Percentiles rank a stretch among this genome's conserved stretches.
Conservation (phyloP, 768 basidiomycete species). For the Kondoa malvinella region DNA sequence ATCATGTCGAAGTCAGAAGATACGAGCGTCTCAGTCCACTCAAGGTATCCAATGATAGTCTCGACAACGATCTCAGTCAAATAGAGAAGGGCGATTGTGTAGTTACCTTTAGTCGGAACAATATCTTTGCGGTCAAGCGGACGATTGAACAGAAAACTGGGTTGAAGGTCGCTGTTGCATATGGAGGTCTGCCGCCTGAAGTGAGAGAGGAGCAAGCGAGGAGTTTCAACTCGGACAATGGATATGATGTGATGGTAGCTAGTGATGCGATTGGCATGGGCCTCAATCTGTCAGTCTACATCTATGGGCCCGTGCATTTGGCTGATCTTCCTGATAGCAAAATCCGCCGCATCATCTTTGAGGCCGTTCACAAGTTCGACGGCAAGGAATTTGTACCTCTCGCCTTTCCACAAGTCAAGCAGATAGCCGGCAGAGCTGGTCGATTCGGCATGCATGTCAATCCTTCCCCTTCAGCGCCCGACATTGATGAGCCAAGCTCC, state of each 20-base stretch:
- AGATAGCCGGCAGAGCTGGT: slow-evolving; percentile 86
- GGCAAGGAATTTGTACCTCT: slow-evolving; percentile 37
- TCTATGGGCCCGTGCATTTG: neutral
- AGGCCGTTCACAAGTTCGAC: slow-evolving; percentile 49
- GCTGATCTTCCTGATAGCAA: slow-evolving; percentile 41
- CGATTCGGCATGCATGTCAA: slow-evolving; percentile 54
- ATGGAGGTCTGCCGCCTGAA: slow-evolving; percentile 82
- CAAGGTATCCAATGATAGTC: slow-evolving; percentile 45
- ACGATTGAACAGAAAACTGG: slow-evolving; percentile 53
- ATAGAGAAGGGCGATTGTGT: slow-evolving; percentile 74
- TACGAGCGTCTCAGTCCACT: slow-evolving; percentile 81
- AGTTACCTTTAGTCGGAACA: slow-evolving; percentile 60
- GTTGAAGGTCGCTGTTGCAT: slow-evolving; percentile 73
- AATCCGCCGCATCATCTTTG: slow-evolving; percentile 74
- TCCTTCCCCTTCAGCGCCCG: slow-evolving; percentile 22
- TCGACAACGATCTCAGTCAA: slow-evolving; percentile 45
- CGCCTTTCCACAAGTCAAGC: slow-evolving; percentile 64
- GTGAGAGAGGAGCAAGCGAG: slow-evolving; percentile 78
- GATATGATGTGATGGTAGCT: slow-evolving; percentile 74
- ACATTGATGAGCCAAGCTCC: slow-evolving; percentile 26
- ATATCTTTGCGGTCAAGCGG: slow-evolving; percentile 62
- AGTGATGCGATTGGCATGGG: slow-evolving; percentile 97
- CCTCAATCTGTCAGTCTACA: slow-evolving; percentile 60
- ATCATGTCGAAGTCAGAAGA: slow-evolving; percentile 58
- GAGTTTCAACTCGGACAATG: slow-evolving; percentile 64